A percentile compares a stretch with the other conserved stretches of the same genome.
phyloP scores from a whole-genome alignment of 1,284 basidiomycete genomes.

The Phylloporus sp. region DNA sequence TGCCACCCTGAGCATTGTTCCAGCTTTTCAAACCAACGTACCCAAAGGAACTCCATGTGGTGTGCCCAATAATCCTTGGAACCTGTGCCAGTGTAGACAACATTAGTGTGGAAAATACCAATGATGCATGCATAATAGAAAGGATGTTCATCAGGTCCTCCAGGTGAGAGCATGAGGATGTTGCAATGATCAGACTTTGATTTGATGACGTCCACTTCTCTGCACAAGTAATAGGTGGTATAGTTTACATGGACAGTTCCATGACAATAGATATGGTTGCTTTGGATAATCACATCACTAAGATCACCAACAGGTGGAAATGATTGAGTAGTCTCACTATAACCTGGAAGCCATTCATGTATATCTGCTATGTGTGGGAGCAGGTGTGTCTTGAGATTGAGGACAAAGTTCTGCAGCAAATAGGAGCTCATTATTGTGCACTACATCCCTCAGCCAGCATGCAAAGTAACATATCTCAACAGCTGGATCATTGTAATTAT shows the following conservation, averaged over 20 bases:
- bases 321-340: not conserved
- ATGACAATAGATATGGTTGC: not conserved
- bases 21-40: not conserved
- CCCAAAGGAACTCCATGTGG: not conserved
- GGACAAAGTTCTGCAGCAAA: not conserved
- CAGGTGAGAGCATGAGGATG: not conserved
- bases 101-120: not conserved
- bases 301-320: not conserved
- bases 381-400: not conserved
- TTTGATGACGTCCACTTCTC: not conserved
- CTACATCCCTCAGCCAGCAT: not conserved
- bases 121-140: not conserved
- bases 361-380: not conserved
- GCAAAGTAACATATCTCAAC: not conserved
- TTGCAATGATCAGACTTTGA: not conserved
- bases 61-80: not conserved
- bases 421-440: not conserved
- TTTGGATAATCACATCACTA: not conserved
- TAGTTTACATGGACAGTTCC: not conserved
- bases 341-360: not conserved
- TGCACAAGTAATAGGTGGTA: not conserved
- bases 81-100: not conserved
- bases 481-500: not conserved
- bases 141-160: not conserved
- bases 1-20: not conserved